Evolutionary conservation across 495 filamentous ascomycete species (phyloP).

Genomic region (Neurospora sp.): DNA sequence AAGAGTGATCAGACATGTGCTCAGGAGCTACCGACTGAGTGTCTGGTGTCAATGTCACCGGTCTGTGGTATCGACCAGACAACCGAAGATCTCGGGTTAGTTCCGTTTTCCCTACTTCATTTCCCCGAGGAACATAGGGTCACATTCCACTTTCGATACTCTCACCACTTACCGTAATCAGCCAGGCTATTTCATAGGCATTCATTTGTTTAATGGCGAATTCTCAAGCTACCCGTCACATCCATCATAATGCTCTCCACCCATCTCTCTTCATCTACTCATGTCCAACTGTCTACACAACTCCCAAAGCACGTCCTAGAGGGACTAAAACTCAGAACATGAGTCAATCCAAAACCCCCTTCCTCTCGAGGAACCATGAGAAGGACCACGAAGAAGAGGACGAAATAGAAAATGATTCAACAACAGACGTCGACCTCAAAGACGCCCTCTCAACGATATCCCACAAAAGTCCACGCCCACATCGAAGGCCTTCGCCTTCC

Average conservation of each 20-base stretch:
- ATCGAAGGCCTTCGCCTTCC: background rate
- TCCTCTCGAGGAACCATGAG: background rate
- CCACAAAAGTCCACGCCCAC: background rate
- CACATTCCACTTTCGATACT: background rate
- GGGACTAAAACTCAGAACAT: background rate
- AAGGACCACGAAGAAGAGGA: background rate
- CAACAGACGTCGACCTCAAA: background rate
- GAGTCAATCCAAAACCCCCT: background rate
- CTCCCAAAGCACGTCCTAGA: background rate
- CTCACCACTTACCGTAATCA: background rate
- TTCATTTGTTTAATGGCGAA: background rate
- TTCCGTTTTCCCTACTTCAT: background rate
- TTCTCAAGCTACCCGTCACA: background rate
- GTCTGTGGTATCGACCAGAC: background rate
- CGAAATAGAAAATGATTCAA: background rate
- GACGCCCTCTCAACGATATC: background rate
- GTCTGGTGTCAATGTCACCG: background rate
- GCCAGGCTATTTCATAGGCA: background rate
- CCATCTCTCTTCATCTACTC: background rate
- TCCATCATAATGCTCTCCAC: background rate
- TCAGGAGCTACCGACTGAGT: background rate
- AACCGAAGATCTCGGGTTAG: background rate
- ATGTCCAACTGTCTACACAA: background rate
- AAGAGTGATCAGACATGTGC: background rate
- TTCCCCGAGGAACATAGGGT: background rate